Conservation (phyloP, 2,329 filamentous ascomycete genomes). For the Aspergillus udagawae region DNA sequence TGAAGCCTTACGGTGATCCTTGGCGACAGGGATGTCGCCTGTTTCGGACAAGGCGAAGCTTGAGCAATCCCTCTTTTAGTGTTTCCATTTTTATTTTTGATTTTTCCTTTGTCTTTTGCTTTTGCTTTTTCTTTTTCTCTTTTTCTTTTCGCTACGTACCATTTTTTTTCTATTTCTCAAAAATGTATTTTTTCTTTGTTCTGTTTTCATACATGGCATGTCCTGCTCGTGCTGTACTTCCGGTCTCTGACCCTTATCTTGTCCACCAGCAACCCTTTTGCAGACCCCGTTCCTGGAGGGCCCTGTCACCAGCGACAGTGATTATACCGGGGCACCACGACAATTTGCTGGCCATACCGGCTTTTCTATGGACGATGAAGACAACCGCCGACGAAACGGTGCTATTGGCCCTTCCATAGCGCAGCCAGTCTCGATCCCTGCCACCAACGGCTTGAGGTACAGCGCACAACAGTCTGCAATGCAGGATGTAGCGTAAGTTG, state of each 20-base stretch:
- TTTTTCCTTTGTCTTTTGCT: slow-evolving; percentile 18
- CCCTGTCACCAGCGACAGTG: slow-evolving; percentile 36
- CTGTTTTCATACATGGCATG: slow-evolving; percentile 8
- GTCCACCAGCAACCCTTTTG: slow-evolving; percentile 27
- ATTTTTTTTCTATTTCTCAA: neutral
- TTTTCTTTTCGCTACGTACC: slow-evolving; percentile 2
- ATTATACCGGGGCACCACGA: slow-evolving; percentile 36
- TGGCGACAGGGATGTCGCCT: slow-evolving; percentile 19
- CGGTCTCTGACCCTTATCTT: slow-evolving; percentile 21
- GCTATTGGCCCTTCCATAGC: slow-evolving; percentile 44
- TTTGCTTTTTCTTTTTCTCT: slow-evolving; percentile 7
- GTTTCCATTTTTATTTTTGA: slow-evolving; percentile 23
- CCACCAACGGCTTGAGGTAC: slow-evolving; percentile 50
- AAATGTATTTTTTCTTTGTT: slow-evolving; percentile 4
- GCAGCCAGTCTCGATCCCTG: slow-evolving; percentile 43
- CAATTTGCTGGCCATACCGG: slow-evolving; percentile 30
- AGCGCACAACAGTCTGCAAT: slow-evolving; percentile 48
- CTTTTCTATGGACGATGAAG: slow-evolving; percentile 40
- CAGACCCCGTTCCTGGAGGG: slow-evolving; percentile 38
- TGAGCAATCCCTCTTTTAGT: slow-evolving; percentile 6
- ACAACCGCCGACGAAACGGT: slow-evolving; percentile 50
- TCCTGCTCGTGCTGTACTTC: slow-evolving; percentile 9
- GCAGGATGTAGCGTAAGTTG: slow-evolving; percentile 54
- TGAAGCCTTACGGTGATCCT: slow-evolving; percentile 16
- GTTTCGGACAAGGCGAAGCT: slow-evolving; percentile 18